Evolutionary conservation across 108 stramenopile species (phyloP), one percentile per base, ranked within the genome.

Genomic region (Licmophora abbreviata): DNA sequence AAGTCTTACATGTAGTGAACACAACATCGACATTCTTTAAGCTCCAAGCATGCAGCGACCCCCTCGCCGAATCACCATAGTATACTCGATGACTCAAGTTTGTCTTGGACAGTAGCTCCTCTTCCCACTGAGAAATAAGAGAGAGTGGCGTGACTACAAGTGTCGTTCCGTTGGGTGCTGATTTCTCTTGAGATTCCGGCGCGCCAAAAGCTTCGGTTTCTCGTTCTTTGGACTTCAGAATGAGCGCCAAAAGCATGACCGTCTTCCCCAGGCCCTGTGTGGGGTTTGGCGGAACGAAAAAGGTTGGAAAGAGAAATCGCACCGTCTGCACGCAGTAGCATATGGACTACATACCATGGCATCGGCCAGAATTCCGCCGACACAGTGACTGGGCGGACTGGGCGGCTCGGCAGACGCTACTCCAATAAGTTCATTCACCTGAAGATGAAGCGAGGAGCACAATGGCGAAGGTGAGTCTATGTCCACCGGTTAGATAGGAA

Each of bases 21-120:
- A 92, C 85, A 10, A 92, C 69, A 66, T 92, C 83, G 8, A 83
- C 78, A 38, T 28, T 47, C 28, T 69, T 56, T 45, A 83, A 79
- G 29, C 64, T 57, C 18, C 47, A 22, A 18, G 30, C 23, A 26
- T 23, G 46, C 0, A 33, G 26, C 17, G 38, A 24, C 33, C 51
- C 67, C 44, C 43, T 69, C 36, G 40, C 44, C 7, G 58, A 33
- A 11, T 58, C 58, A 18, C 77, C 77, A 61, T 87, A 87, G 47
- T 79, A 81, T 0, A 85, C 71, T 15, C 52, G 41, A 54, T 59
- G 46, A 1, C 81, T 54, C 15, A 92, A 43, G 29, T 54, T 54
- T n/a, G 90, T 87, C 55, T 92, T 92, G 22, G 76, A 67, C 26
- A 59, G 57, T 31, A 87, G 63, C 61, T 92, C 90, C 38, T 85